phyloP scores from a whole-genome alignment of 495 filamentous ascomycete species.

The Aspergillus incahuasiensis region DNA sequence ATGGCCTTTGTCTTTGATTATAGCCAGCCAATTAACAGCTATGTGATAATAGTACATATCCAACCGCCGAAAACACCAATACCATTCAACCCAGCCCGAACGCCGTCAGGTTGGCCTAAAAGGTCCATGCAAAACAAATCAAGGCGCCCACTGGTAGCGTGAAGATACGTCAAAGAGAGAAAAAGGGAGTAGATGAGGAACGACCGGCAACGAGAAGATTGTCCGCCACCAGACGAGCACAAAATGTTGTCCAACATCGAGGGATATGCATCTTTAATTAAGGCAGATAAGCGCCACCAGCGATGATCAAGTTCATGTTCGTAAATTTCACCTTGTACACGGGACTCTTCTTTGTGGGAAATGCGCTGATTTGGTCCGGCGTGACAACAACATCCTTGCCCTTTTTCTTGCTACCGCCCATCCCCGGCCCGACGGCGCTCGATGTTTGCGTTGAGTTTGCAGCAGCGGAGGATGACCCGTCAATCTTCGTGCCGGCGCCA shows the following conservation, averaged over 20 bases:
- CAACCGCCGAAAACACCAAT: slow-evolving; percentile 2
- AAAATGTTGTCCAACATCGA: neutral
- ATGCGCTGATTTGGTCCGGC: slow-evolving; percentile 87
- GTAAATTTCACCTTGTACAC: slow-evolving; percentile 93
- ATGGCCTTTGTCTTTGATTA: neutral
- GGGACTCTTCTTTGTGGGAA: slow-evolving; percentile 91
- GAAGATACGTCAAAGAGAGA: neutral
- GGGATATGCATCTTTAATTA: slow-evolving; percentile 21
- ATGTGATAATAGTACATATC: slow-evolving; percentile 1
- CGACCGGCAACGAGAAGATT: neutral
- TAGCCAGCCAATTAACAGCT: neutral
- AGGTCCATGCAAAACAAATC: slow-evolving; percentile 1
- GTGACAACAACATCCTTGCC: slow-evolving; percentile 87
- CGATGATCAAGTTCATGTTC: slow-evolving; percentile 84
- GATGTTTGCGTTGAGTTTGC: slow-evolving; percentile 32
- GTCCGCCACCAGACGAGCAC: neutral
- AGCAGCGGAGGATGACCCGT: slow-evolving; percentile 34
- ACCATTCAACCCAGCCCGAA: slow-evolving; percentile 9
- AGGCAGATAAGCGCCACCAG: slow-evolving; percentile 78
- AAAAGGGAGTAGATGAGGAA: neutral
- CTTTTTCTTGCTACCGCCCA: slow-evolving; percentile 64
- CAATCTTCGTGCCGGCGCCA: slow-evolving; percentile 50
- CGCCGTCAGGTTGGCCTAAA: slow-evolving; percentile 6
- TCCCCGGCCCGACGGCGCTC: slow-evolving; percentile 39
- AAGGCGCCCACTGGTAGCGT: neutral